phyloP scores from a whole-genome alignment of 140 eudicot species.

The Ambrosia hybrid region DNA sequence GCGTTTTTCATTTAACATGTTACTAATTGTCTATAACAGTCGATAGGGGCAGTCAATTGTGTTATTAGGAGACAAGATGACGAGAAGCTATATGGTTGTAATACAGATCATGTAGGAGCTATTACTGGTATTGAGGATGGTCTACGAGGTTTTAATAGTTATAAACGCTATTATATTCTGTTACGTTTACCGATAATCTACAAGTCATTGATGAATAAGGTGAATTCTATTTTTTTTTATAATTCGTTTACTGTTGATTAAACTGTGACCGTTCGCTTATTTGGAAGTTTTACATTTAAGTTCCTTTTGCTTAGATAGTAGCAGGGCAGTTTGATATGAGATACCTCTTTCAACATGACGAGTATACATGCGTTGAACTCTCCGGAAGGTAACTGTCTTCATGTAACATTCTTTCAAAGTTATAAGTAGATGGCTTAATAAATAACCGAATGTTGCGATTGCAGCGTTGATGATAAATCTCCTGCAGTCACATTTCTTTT shows the following conservation, averaged over 20 bases:
- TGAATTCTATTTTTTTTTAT: slow-evolving; percentile 20
- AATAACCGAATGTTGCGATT: slow-evolving; percentile 9
- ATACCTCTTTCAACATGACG: slow-evolving; percentile 46
- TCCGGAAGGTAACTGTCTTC: slow-evolving; percentile 25
- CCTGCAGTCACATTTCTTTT: slow-evolving; percentile 61
- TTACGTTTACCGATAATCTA: too few relatives aligned
- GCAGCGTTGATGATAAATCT: slow-evolving; percentile 70
- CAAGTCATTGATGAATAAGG: slow-evolving; percentile 53
- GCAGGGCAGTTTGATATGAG: slow-evolving; percentile 51
- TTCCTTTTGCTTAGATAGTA: slow-evolving; percentile 49
- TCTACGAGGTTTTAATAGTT: too few relatives aligned
- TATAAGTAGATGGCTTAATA: background rate
- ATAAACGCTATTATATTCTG: too few relatives aligned
- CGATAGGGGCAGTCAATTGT: too few relatives aligned
- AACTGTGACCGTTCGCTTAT: background rate
- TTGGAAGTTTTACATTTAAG: background rate
- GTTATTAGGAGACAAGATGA: too few relatives aligned
- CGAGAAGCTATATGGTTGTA: too few relatives aligned
- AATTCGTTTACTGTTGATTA: background rate
- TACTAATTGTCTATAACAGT: too few relatives aligned
- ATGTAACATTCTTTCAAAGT: slow-evolving; percentile 4
- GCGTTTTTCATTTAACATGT: too few relatives aligned
- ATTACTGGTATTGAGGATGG: too few relatives aligned
- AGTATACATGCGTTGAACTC: slow-evolving; percentile 63
- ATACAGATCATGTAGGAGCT: too few relatives aligned